Evolutionary conservation across 2,329 filamentous ascomycete species (phyloP).

Genomic region (Colletotrichum sp.): DNA sequence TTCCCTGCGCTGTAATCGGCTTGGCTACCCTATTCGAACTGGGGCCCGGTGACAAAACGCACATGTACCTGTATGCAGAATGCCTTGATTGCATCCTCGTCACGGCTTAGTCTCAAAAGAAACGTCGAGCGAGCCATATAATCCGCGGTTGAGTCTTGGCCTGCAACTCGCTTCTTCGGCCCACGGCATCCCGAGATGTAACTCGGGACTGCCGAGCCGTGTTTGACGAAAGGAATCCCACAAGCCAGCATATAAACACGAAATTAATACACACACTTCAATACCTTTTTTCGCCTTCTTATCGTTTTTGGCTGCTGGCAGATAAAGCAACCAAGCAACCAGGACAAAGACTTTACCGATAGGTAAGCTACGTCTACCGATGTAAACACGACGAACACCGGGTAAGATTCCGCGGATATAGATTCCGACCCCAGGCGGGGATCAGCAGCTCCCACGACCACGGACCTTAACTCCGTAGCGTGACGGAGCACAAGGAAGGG

Average conservation of each 20-base stretch:
- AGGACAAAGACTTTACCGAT: background rate
- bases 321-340: background rate
- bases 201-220: background rate
- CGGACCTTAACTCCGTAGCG: background rate
- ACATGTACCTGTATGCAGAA: background rate
- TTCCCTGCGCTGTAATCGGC: background rate
- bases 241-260: background rate
- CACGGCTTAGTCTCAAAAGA: background rate
- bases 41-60: background rate
- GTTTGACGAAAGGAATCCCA: background rate
- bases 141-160: background rate
- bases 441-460: background rate
- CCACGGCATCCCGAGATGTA: background rate
- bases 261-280: background rate
- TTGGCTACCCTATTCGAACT: background rate
- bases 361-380: background rate
- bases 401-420: background rate
- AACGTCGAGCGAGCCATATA: background rate
- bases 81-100: background rate
- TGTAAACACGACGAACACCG: background rate
- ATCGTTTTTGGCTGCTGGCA: background rate
- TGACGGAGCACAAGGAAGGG: background rate
- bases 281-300: background rate
- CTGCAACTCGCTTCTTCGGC: background rate
- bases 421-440: background rate